phyloP scores from a whole-genome alignment of 179 eudicot species.

The Camellia oleifera region DNA sequence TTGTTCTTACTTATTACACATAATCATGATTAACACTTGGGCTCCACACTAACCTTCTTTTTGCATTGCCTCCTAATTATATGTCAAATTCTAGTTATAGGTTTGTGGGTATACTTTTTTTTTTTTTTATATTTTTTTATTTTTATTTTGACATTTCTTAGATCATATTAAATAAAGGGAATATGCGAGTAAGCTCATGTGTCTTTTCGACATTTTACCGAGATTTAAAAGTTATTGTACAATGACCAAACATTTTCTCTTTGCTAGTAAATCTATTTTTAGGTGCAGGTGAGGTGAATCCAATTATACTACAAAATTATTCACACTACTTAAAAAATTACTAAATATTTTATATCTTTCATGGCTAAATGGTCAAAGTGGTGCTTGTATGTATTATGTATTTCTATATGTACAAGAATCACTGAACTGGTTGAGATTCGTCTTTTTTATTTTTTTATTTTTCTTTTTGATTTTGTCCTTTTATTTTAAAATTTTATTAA shows the following conservation, averaged over 20 bases:
- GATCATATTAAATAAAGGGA: not conserved
- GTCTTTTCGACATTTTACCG: not conserved
- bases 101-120: not conserved
- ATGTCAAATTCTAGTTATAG: not conserved
- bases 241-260: not conserved
- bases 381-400: no score
- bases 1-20: not conserved
- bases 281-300: not conserved
- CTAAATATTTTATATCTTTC: no score
- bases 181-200: not conserved
- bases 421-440: no score
- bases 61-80: conserved; percentile 2
- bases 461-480: no score
- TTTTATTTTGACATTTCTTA: not conserved
- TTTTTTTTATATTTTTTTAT: not conserved
- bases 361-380: no score
- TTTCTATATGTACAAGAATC: no score
- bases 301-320: no score
- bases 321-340: no score
- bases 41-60: not conserved
- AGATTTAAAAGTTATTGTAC: not conserved
- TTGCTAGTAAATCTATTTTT: not conserved
- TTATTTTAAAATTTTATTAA: no score
- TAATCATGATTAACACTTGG: not conserved
- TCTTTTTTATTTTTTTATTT: no score